Evolutionary conservation across 1,284 basidiomycete genomes (phyloP).

Genomic region (Rhodotorula sp.): DNA sequence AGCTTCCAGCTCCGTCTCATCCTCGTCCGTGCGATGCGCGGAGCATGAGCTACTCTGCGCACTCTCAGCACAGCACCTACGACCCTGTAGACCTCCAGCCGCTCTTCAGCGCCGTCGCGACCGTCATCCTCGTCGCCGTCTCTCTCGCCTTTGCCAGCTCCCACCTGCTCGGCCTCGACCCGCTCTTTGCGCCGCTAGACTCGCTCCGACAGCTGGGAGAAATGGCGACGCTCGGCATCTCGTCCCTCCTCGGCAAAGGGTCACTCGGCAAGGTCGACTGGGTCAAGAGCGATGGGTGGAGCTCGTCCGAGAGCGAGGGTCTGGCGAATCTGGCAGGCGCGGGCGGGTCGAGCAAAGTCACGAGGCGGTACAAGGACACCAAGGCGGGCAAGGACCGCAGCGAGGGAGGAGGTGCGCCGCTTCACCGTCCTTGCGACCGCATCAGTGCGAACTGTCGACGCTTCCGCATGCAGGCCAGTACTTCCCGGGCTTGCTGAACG

Average conservation of each 20-base stretch:
- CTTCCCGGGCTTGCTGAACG: constrained; percentile 86
- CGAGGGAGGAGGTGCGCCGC: constrained; percentile 1
- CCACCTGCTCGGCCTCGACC: not conserved
- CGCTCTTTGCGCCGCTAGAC: not conserved
- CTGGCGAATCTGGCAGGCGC: not conserved
- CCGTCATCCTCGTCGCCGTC: not conserved
- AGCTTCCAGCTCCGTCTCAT: not conserved
- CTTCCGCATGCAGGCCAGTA: constrained; percentile 49
- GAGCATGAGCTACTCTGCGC: constrained; percentile 13
- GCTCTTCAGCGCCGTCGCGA: not conserved
- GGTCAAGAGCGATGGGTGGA: not conserved
- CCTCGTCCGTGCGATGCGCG: constrained; percentile 1
- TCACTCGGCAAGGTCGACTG: constrained; percentile 20
- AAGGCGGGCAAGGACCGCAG: constrained; percentile 3
- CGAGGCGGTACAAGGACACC: constrained; percentile 19
- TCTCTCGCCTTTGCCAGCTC: not conserved
- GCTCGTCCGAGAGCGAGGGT: not conserved
- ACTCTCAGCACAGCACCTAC: not conserved
- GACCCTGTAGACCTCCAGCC: constrained; percentile 12
- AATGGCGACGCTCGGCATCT: constrained; percentile 16
- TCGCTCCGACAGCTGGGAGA: constrained; percentile 5
- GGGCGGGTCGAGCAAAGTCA: constrained; percentile 1
- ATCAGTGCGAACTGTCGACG: not conserved
- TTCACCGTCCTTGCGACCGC: too few species aligned
- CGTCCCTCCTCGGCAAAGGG: constrained; percentile 9